Conservation (phyloP, 139 green algal species). For the Haematococcus lacustris region DNA sequence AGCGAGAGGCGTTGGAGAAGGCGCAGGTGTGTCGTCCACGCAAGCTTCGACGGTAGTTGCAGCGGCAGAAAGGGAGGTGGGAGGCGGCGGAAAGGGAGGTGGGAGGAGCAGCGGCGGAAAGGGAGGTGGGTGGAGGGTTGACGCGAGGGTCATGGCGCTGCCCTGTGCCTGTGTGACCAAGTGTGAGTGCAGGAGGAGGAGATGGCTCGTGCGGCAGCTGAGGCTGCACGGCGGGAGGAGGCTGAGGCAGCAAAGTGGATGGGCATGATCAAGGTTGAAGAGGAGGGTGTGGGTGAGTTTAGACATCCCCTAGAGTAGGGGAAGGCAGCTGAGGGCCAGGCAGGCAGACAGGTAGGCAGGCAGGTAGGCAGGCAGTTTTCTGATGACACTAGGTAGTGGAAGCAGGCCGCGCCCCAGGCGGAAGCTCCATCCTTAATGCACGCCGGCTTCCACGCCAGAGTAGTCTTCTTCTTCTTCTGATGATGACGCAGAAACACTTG, state of each 20-base stretch:
- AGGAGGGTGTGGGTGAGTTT: conserved; percentile 44
- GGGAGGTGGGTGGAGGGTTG: background rate
- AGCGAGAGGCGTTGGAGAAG: conserved; percentile 56
- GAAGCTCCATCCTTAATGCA: background rate
- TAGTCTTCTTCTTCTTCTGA: too few species aligned
- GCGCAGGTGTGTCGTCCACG: conserved; percentile 37
- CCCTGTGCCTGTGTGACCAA: too few species aligned
- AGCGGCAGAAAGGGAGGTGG: too few species aligned
- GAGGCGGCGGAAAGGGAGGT: background rate
- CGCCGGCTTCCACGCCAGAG: background rate
- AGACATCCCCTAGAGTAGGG: conserved; percentile 11
- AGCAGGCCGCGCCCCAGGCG: background rate
- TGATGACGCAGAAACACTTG: too few species aligned
- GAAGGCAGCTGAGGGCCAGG: conserved; percentile 2
- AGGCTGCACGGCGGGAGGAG: conserved; percentile 44
- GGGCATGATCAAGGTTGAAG: conserved; percentile 62
- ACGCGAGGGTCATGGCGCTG: too few species aligned
- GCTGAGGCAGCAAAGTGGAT: conserved; percentile 79
- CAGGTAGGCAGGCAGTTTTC: background rate
- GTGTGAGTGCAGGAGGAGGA: conserved; percentile 55
- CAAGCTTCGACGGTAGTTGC: background rate
- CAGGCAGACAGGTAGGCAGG: background rate
- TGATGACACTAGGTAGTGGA: background rate
- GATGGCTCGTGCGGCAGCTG: conserved; percentile 51
- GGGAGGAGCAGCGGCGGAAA: background rate